These are phyloP conservation scores for Nitzschia inconspicua DNA, from an alignment of 108 stramenopile species.

Conservation along the genomic window DNA sequence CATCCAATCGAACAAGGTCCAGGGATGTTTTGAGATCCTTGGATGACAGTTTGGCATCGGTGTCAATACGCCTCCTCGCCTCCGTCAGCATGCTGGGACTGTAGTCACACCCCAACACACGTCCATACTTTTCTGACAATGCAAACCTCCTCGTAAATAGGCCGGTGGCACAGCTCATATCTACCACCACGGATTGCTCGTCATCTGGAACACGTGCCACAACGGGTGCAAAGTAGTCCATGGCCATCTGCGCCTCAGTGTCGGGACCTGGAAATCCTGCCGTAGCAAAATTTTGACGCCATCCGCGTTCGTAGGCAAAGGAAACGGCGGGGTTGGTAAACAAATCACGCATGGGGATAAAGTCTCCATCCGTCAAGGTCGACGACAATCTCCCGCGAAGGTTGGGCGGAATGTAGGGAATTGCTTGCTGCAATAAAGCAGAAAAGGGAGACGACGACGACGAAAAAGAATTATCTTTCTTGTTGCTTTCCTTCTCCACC, in stretches of 20 bases:
- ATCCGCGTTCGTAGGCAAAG: conserved; percentile 93
- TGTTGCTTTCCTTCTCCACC: conserved; percentile 9
- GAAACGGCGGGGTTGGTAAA: conserved; percentile 88
- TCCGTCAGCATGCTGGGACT: conserved; percentile 89
- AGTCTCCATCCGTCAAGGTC: conserved; percentile 14
- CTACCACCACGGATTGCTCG: conserved; percentile 64
- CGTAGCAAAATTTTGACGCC: conserved; percentile 86
- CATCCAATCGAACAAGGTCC: conserved; percentile 89
- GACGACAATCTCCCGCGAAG: conserved; percentile 46
- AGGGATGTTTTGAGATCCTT: conserved; percentile 32
- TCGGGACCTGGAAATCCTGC: conserved; percentile 94
- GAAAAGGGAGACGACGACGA: conserved; percentile 14
- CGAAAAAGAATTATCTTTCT: conserved; percentile 6
- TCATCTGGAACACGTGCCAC: conserved; percentile 19
- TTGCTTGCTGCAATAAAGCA: conserved; percentile 11
- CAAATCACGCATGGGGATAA: conserved; percentile 59
- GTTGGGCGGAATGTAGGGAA: conserved; percentile 66
- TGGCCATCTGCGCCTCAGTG: conserved; percentile 76
- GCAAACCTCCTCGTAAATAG: conserved; percentile 89
- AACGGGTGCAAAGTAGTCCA: conserved; percentile 74
- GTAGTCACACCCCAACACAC: conserved; percentile 93
- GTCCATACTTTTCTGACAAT: conserved; percentile 53
- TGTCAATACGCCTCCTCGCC: conserved; percentile 70
- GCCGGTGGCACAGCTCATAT: conserved; percentile 94
- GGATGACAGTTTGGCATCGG: conserved; percentile 35